phyloP scores from a whole-genome alignment of 1,284 basidiomycete genomes.

The Golubevia pallescens region DNA sequence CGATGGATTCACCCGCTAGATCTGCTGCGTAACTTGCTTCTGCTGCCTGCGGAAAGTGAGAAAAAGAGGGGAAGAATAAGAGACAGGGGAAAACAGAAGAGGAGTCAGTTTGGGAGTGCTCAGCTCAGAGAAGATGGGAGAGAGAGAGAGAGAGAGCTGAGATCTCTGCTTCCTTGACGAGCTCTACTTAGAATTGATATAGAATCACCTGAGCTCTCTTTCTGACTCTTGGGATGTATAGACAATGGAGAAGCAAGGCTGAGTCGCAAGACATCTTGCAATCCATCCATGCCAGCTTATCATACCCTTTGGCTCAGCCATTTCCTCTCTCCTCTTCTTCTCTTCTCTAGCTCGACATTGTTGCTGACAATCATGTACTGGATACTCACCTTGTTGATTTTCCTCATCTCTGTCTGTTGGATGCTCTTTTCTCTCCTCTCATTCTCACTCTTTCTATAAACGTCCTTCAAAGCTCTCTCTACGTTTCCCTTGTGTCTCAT shows the following conservation, averaged over 20 bases:
- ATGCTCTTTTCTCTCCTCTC: slow-evolving; percentile 35
- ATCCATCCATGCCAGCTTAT: not conserved
- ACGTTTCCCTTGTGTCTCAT: slow-evolving; percentile 57
- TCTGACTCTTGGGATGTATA: no score
- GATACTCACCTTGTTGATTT: slow-evolving; percentile 41
- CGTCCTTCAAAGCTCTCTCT: slow-evolving; percentile 34
- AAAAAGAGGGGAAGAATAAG: not conserved
- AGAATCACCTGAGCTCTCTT: not conserved
- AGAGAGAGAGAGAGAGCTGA: no score
- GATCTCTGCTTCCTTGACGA: no score
- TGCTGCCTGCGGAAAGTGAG: not conserved
- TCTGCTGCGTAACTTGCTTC: slow-evolving; percentile 4
- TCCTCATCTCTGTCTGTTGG: slow-evolving; percentile 30
- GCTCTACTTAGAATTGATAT: not conserved
- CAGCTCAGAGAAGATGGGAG: no score
- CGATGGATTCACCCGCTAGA: not conserved
- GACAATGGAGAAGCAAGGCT: not conserved
- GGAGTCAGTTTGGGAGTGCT: not conserved
- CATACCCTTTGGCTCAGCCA: no score
- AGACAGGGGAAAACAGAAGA: not conserved
- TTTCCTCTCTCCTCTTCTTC: no score
- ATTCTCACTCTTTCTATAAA: slow-evolving; percentile 44
- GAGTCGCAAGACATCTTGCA: not conserved
- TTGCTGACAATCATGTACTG: no score
- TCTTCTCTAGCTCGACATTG: not conserved